Conservation (phyloP, 2,329 filamentous ascomycete genomes). For the Diaporthe vexans region DNA sequence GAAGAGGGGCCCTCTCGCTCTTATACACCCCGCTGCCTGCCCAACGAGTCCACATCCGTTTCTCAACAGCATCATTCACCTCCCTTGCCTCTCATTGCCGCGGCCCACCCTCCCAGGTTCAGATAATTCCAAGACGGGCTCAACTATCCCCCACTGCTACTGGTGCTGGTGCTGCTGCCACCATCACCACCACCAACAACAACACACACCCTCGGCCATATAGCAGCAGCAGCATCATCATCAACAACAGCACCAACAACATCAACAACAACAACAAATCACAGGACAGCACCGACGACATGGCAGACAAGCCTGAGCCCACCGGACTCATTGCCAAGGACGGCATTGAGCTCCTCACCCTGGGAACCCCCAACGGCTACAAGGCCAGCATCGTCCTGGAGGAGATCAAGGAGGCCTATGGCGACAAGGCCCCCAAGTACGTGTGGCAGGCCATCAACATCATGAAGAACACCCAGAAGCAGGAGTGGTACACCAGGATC, state of each 20-base stretch:
- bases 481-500: slow-evolving; percentile 74
- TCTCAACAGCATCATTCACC: slow-evolving; percentile 2
- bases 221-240: slow-evolving; percentile 6
- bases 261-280: background rate
- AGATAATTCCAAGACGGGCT: background rate
- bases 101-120: background rate
- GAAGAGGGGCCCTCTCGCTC: slow-evolving; percentile 5
- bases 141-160: background rate
- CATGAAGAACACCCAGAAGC: slow-evolving; percentile 73
- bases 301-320: slow-evolving; percentile 55
- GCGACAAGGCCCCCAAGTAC: slow-evolving; percentile 51
- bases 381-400: slow-evolving; percentile 75
- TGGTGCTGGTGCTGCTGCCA: background rate
- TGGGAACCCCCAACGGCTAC: slow-evolving; percentile 66
- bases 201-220: background rate
- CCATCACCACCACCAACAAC: background rate
- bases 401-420: slow-evolving; percentile 76
- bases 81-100: background rate
- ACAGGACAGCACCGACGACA: slow-evolving; percentile 3
- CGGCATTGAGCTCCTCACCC: slow-evolving; percentile 76
- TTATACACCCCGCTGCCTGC: background rate
- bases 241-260: background rate
- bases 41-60: background rate
- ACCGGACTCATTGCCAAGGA: slow-evolving; percentile 72
- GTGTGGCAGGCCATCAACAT: slow-evolving; percentile 72